phyloP scores from a whole-genome alignment of 805 yeast genomes.

The Kluyveromyces lactis region DNA sequence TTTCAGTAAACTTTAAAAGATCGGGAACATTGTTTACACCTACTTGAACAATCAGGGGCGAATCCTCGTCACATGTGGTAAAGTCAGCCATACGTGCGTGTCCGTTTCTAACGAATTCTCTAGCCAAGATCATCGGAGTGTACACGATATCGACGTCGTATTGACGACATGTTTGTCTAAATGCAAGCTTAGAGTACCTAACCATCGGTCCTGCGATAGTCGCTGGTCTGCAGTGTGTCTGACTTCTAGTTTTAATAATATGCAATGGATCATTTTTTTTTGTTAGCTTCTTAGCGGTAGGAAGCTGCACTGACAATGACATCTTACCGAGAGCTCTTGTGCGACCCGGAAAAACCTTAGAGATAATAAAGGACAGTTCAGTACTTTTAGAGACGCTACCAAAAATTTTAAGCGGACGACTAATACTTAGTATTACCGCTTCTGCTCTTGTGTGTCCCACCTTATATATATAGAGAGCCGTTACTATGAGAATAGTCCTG shows the following conservation, averaged over 20 bases:
- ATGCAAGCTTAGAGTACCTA: conserved; percentile 87
- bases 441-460: no score
- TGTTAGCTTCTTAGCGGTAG: conserved; percentile 26
- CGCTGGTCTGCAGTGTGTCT: conserved; percentile 44
- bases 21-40: conserved; percentile 84
- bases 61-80: conserved; percentile 63
- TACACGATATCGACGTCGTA: conserved; percentile 77
- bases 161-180: conserved; percentile 69
- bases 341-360: no score
- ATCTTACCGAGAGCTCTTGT: not conserved
- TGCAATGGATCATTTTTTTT: conserved; percentile 45
- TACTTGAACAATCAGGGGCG: conserved; percentile 77
- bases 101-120: conserved; percentile 84
- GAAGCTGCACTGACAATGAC: conserved; percentile 5
- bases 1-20: conserved; percentile 69
- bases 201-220: conserved; percentile 93
- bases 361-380: no score
- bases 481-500: no score
- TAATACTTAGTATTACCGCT: no score
- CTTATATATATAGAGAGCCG: no score
- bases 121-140: conserved; percentile 92
- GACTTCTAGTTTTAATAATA: conserved; percentile 39
- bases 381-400: no score
- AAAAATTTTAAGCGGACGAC: no score
- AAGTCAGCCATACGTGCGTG: conserved; percentile 80